Evolutionary conservation across 2,329 filamentous ascomycete genomes (phyloP).

Genomic region (Colletotrichum sp.): DNA sequence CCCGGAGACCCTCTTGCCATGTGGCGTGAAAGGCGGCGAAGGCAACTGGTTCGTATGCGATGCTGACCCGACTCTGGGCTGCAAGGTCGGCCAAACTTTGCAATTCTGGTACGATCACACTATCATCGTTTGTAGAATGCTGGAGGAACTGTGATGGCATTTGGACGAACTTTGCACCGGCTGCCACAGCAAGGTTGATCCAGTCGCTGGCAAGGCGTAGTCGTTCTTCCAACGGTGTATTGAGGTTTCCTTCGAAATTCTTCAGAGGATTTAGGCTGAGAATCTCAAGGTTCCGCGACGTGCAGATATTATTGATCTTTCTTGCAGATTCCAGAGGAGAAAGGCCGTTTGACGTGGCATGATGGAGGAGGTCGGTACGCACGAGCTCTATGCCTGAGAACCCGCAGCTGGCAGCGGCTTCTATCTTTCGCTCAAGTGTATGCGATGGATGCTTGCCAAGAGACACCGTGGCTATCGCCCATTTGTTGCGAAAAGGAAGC

Average conservation of each 20-base stretch:
- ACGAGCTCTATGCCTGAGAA: neutral
- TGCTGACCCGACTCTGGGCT: neutral
- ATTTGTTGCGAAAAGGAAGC: neutral
- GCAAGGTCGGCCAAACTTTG: neutral
- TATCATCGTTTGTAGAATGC: neutral
- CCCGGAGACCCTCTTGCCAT: neutral
- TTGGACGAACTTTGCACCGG: neutral
- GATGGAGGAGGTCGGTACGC: neutral
- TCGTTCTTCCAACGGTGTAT: neutral
- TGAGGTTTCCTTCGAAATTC: neutral
- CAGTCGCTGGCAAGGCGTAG: neutral
- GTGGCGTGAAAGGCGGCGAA: neutral
- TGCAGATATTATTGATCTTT: neutral
- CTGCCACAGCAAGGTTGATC: neutral
- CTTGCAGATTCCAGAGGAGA: neutral
- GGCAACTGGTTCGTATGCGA: neutral
- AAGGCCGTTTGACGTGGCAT: neutral
- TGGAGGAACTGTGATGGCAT: neutral
- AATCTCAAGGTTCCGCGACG: neutral
- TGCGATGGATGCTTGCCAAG: neutral
- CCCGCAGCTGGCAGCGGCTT: neutral
- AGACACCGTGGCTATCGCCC: neutral
- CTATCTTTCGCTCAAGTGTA: neutral
- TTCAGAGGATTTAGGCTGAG: neutral
- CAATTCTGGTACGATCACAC: neutral